Base-by-base conservation (phyloP, 805 yeast genomes). In the Scheffersomyces coipomensis region DNA sequence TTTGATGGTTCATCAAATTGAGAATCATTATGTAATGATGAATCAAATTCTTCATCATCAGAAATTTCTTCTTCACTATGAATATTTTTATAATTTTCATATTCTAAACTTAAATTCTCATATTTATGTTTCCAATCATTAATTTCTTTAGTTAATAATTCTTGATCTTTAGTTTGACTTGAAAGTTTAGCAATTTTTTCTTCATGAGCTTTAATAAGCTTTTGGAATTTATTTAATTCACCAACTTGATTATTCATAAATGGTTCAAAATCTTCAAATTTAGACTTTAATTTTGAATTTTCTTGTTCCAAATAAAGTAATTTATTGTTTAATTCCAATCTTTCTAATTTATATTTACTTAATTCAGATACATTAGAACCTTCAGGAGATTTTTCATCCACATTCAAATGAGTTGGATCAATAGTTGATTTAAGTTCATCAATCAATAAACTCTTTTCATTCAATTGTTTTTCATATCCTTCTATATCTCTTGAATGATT, bases 191-290 rank as follows among this genome's bases (percentile, higher is more conserved):
- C 62, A 31, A 81, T 70, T 45, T 68, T 60, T 3, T 57, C 61
- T 38, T 75, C 76, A 57, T 80, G 89, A 5, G 61, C 58, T 47
- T 76, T 71, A 21, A 85, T 71, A 18, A 84, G 53, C 15, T 66
- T 60, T 50, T 83, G 83, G 53, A 85, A 58, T 16, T 69, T 69
- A 10, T 70, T 63, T 24, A 81, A 62, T 39, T 79, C 79, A 8
- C 73, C 56, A 39, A 81, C 66, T 50, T 79, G 79, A 29, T 74
- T 68, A 42, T 65, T 64, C 63, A 81, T 70, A 35, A 80, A 63
- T 3, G 79, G 73, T 49, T 81, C 79, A 38, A 79, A 67, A 22
- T 73, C 72, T 1, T 42, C 53, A 12, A 74, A 43, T 44, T 74
- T 74, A 10, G 66, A 63, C 26, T 60, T 62, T 42, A 79, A 52